Percentiles rank a stretch among this genome's conserved stretches.
Conservation (phyloP, 176 grass and related monocot genomes). For the Carex scoparia region DNA sequence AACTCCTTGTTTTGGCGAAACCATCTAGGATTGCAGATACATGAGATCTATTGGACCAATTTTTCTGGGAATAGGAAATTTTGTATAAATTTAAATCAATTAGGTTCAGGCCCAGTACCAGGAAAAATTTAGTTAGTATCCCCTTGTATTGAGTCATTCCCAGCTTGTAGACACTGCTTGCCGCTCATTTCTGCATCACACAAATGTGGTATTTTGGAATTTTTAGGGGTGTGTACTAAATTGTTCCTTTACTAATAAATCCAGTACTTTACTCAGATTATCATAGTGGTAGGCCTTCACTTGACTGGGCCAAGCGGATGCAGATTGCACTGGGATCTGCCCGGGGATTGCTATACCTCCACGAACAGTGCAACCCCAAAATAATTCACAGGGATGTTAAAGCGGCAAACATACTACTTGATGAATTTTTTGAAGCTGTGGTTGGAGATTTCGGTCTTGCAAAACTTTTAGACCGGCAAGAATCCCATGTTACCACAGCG, state of each 20-base stretch:
- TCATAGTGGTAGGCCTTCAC: slow-evolving; percentile 51
- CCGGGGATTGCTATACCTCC: slow-evolving; percentile 82
- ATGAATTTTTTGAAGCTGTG: slow-evolving; percentile 77
- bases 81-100: background rate
- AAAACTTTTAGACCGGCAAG: slow-evolving; percentile 82
- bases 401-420: slow-evolving; percentile 93
- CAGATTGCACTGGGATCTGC: slow-evolving; percentile 75
- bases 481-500: slow-evolving; percentile 92
- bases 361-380: slow-evolving; percentile 97
- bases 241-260: background rate
- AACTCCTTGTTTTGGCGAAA: background rate
- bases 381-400: slow-evolving; percentile 97
- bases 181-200: background rate
- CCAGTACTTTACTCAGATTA: slow-evolving; percentile 45
- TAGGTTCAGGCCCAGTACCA: background rate
- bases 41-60: background rate
- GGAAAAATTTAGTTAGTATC: background rate
- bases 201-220: background rate
- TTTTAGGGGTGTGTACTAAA: background rate
- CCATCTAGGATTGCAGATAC: background rate
- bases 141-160: background rate
- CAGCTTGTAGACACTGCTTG: background rate
- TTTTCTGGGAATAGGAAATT: background rate
- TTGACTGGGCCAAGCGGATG: slow-evolving; percentile 93
- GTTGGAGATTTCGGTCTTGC: slow-evolving; percentile 98